A percentile compares a stretch with the other conserved stretches of the same genome.
Conservation (phyloP, 2,329 filamentous ascomycete species). For the Podosphaera fusca region DNA sequence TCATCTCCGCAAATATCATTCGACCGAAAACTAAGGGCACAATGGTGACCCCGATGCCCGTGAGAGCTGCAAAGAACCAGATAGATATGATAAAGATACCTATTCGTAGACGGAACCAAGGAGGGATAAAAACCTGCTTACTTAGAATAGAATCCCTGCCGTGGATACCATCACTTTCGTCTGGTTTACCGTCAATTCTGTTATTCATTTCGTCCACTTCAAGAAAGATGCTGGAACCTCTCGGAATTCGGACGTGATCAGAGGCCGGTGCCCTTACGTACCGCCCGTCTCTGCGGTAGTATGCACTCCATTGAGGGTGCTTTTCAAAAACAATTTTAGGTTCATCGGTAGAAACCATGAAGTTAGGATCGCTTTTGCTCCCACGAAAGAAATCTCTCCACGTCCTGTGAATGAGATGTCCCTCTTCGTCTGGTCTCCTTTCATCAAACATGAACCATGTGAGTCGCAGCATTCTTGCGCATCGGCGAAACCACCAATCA, state of each 20-base stretch:
- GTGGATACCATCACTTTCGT: constrained; percentile 32
- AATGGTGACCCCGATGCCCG: constrained; percentile 67
- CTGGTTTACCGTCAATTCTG: constrained; percentile 33
- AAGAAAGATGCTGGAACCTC: constrained; percentile 60
- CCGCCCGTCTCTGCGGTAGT: constrained; percentile 46
- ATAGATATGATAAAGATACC: constrained; percentile 71
- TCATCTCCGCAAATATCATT: constrained; percentile 45
- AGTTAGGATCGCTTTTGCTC: constrained; percentile 11
- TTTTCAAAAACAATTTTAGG: constrained; percentile 21
- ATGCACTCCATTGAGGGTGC: constrained; percentile 21
- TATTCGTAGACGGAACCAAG: constrained; percentile 59
- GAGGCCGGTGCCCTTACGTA: constrained; percentile 88
- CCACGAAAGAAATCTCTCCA: constrained; percentile 34
- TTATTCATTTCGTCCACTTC: constrained; percentile 46
- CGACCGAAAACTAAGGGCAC: constrained; percentile 71
- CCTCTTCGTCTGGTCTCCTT: constrained; percentile 60
- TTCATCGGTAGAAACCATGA: constrained; percentile 5
- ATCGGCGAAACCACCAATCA: constrained; percentile 85
- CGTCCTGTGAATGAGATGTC: constrained; percentile 33
- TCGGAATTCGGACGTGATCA: constrained; percentile 84
- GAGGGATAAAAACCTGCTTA: constrained; percentile 54
- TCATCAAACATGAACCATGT: constrained; percentile 89
- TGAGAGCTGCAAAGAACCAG: constrained; percentile 79
- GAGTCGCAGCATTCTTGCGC: constrained; percentile 55
- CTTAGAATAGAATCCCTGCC: constrained; percentile 25